A percentile compares a stretch with the other conserved stretches of the same genome.
These are phyloP conservation scores for Moesziomyces globuligerus DNA, from an alignment of 1,284 basidiomycete genomes.

Conservation along the genomic window DNA sequence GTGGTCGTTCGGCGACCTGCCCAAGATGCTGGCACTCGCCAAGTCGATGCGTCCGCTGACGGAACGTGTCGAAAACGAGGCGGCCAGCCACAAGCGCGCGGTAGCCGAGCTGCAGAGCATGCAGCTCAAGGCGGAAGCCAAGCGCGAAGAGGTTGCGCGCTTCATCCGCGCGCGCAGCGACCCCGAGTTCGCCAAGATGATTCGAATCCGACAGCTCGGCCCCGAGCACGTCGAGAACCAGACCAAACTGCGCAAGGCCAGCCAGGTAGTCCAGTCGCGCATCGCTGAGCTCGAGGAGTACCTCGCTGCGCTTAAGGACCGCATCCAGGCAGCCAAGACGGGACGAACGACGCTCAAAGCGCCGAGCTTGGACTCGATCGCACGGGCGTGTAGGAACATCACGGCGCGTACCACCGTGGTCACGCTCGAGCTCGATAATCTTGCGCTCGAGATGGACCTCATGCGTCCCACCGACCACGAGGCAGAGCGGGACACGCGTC, in stretches of 20 bases:
- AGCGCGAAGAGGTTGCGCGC: constrained; percentile 68
- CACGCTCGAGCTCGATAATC: constrained; percentile 72
- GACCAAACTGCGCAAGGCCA: constrained; percentile 76
- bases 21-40: constrained; percentile 54
- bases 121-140: constrained; percentile 70
- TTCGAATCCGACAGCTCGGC: constrained; percentile 81
- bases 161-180: constrained; percentile 81
- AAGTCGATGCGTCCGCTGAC: constrained; percentile 32
- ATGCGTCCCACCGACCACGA: constrained; percentile 20
- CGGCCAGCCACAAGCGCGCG: constrained; percentile 59
- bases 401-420: constrained; percentile 74
- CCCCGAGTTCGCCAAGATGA: constrained; percentile 80
- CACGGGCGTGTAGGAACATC: constrained; percentile 84
- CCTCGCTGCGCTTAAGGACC: constrained; percentile 77
- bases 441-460: constrained; percentile 72
- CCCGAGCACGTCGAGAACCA: constrained; percentile 88
- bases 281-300: constrained; percentile 81
- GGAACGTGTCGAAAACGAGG: constrained; percentile 28
- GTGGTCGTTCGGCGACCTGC: constrained; percentile 69
- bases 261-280: constrained; percentile 77
- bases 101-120: constrained; percentile 69
- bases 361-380: constrained; percentile 83
- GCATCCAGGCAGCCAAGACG: constrained; percentile 74
- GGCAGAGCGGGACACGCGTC: constrained; percentile 7
- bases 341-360: constrained; percentile 76